phyloP scores from a whole-genome alignment of 192 early-diverging fungal species.

The Mortierella alpina region DNA sequence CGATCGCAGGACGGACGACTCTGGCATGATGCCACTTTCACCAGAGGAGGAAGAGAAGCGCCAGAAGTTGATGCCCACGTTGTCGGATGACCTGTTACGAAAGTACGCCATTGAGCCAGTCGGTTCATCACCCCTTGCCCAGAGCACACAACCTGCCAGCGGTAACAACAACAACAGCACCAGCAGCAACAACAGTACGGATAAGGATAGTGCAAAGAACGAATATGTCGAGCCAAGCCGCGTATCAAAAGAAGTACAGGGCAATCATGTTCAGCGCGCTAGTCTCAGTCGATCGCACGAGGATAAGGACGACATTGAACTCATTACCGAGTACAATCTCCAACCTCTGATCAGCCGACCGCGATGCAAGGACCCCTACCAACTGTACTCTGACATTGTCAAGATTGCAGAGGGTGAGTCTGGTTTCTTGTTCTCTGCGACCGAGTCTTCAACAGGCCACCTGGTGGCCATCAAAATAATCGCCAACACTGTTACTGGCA shows the following conservation, averaged over 20 bases:
- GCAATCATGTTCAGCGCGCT: background rate
- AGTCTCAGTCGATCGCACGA: conserved; percentile 4
- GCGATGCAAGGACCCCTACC: conserved; percentile 70
- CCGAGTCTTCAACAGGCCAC: conserved; percentile 64
- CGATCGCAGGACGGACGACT: conserved; percentile 5
- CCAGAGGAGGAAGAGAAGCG: conserved; percentile 28
- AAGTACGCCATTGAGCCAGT: conserved; percentile 29
- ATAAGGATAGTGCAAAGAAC: background rate
- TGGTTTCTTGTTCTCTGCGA: conserved; percentile 88
- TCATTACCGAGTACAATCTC: conserved; percentile 31
- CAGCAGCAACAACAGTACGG: background rate
- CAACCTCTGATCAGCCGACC: conserved; percentile 28
- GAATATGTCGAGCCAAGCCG: background rate
- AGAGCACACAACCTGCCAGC: background rate
- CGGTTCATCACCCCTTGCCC: conserved; percentile 4
- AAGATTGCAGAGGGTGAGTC: conserved; percentile 96
- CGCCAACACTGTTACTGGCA: conserved; percentile 84
- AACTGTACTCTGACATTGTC: conserved; percentile 85
- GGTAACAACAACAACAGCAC: background rate
- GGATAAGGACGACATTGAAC: conserved; percentile 78
- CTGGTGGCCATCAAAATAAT: conserved; percentile 94
- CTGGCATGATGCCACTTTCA: background rate
- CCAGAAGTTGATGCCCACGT: conserved; percentile 34
- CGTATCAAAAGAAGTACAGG: background rate
- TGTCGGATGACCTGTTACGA: conserved; percentile 41